Evolutionary conservation across 2,329 filamentous ascomycete species (phyloP).

Genomic region (Colletotrichum echinochloae): DNA sequence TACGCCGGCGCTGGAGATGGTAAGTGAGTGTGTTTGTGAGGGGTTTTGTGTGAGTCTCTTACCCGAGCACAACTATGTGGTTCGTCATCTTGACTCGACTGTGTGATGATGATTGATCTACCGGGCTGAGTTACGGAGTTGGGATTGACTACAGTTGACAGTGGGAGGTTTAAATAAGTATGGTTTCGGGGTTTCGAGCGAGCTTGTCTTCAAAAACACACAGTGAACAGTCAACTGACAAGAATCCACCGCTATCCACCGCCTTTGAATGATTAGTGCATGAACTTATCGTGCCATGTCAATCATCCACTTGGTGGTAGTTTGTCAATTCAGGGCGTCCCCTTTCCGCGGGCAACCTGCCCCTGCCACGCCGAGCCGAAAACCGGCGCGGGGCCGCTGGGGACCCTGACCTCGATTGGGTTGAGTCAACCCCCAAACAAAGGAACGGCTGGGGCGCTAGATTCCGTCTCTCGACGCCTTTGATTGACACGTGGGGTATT

Average conservation of each 20-base stretch:
- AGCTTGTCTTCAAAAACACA: background rate
- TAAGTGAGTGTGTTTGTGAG: background rate
- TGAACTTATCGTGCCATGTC: slow-evolving; percentile 20
- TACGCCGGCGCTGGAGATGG: slow-evolving; percentile 58
- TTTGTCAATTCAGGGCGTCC: slow-evolving; percentile 20
- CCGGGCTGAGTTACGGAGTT: background rate
- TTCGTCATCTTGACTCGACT: slow-evolving; percentile 61
- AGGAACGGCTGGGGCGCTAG: background rate
- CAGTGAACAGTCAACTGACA: background rate
- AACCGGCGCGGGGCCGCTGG: slow-evolving; percentile 37
- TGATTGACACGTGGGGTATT: background rate
- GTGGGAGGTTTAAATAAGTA: background rate
- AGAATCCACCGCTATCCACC: background rate
- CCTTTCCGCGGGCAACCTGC: slow-evolving; percentile 34
- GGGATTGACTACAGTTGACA: background rate
- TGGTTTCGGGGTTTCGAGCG: too few species aligned
- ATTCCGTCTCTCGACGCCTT: slow-evolving; percentile 2
- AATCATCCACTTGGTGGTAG: background rate
- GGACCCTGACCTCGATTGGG: background rate
- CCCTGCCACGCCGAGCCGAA: slow-evolving; percentile 33
- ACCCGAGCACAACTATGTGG: slow-evolving; percentile 56
- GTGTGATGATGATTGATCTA: background rate
- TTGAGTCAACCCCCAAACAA: slow-evolving; percentile 3
- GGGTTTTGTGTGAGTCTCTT: slow-evolving; percentile 30
- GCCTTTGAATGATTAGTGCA: slow-evolving; percentile 13